Percentiles rank a stretch among this genome's conserved stretches.
Evolutionary conservation across 768 basidiomycete genomes (phyloP).

Genomic region (Boletellus emodensis): DNA sequence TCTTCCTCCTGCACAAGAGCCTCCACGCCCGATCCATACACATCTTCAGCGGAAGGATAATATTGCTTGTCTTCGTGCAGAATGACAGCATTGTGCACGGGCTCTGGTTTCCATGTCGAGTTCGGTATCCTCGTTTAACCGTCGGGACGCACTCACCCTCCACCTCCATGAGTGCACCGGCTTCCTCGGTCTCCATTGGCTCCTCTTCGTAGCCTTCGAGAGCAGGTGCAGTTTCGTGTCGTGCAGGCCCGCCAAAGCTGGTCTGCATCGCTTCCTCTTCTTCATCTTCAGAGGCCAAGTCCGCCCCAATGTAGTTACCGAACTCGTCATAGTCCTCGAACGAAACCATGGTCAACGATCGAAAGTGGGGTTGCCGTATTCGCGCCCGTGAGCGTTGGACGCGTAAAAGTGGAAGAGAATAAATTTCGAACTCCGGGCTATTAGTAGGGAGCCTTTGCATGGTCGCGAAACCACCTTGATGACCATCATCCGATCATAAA

Average conservation of each 20-base stretch:
- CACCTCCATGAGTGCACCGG: slow-evolving; percentile 76
- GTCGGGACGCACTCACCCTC: slow-evolving; percentile 52
- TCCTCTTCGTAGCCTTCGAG: slow-evolving; percentile 85
- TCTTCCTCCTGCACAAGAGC: slow-evolving; percentile 98
- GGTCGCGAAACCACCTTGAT: background rate
- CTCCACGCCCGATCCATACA: slow-evolving; percentile 93
- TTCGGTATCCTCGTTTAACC: background rate
- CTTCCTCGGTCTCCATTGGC: slow-evolving; percentile 50
- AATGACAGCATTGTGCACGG: slow-evolving; percentile 75
- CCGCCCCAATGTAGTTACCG: slow-evolving; percentile 96
- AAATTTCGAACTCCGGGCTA: slow-evolving; percentile 34
- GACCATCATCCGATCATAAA: slow-evolving; percentile 14
- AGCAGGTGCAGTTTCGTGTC: slow-evolving; percentile 44
- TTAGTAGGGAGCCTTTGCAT: background rate
- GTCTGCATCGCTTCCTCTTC: slow-evolving; percentile 53
- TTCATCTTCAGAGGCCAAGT: slow-evolving; percentile 80
- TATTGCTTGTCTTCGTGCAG: slow-evolving; percentile 98
- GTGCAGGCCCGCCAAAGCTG: slow-evolving; percentile 39
- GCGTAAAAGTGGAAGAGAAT: slow-evolving; percentile 21
- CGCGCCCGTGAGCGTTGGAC: slow-evolving; percentile 14
- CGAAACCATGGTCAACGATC: slow-evolving; percentile 43
- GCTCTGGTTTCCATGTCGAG: slow-evolving; percentile 45
- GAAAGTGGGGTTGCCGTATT: background rate
- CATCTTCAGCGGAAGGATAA: slow-evolving; percentile 87
- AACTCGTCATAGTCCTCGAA: slow-evolving; percentile 88